A percentile compares a stretch with the other conserved stretches of the same genome.
These are phyloP conservation scores for Geum urbanum DNA, from an alignment of 306 rosid species.

Conservation along the genomic window DNA sequence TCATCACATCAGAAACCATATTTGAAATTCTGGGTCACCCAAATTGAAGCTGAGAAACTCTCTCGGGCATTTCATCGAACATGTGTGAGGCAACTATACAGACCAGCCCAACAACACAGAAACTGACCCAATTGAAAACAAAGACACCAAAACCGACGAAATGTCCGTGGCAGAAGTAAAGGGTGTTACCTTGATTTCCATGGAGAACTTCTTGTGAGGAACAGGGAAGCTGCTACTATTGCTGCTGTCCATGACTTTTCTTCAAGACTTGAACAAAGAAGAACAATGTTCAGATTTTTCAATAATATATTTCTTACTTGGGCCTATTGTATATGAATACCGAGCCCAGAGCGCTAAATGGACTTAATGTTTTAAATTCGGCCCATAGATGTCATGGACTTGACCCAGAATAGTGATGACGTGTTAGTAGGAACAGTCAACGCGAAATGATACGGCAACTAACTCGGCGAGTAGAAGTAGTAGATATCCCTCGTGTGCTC, in stretches of 20 bases:
- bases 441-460: neutral
- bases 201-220: constrained; percentile 38
- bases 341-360: neutral
- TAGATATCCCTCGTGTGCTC: constrained; percentile 25
- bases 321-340: neutral
- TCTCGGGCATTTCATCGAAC: constrained; percentile 22
- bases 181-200: constrained; percentile 52
- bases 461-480: constrained; percentile 1
- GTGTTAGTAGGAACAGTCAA: neutral
- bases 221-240: constrained; percentile 43
- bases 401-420: neutral
- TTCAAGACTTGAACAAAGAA: neutral
- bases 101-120: neutral
- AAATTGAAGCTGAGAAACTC: neutral
- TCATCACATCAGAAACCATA: neutral
- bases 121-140: neutral
- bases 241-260: constrained; percentile 27
- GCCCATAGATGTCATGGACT: neutral
- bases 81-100: constrained; percentile 19
- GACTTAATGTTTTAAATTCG: neutral
- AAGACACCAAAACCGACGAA: too few species aligned
- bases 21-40: neutral
- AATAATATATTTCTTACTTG: neutral
- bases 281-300: neutral
- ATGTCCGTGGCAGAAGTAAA: neutral